phyloP scores from a whole-genome alignment of 2,329 filamentous ascomycete species.

The Colletotrichum sidae region DNA sequence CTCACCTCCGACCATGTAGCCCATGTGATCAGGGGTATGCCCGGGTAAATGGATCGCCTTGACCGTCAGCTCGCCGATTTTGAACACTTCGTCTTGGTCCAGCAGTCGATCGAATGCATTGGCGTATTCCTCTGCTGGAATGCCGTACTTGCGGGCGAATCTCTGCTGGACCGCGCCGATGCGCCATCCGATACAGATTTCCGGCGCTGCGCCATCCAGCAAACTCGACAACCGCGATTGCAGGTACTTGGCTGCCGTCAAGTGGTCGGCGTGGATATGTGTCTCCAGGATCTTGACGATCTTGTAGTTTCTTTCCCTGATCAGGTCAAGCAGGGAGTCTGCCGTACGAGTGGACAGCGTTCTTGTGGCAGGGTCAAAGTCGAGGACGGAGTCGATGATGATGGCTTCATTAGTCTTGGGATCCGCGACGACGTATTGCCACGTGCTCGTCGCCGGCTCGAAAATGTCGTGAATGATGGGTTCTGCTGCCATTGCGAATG shows the following conservation, averaged over 20 bases:
- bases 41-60: constrained; percentile 58
- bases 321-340: constrained; percentile 57
- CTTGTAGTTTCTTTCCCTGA: constrained; percentile 56
- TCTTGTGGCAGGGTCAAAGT: constrained; percentile 56
- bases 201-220: constrained; percentile 11
- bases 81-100: constrained; percentile 56
- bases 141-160: constrained; percentile 54
- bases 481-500: constrained; percentile 35
- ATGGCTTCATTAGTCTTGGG: constrained; percentile 55
- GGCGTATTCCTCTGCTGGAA: constrained; percentile 49
- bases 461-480: constrained; percentile 50
- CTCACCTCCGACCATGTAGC: constrained; percentile 55
- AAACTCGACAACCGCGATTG: constrained; percentile 52
- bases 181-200: constrained; percentile 57
- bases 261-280: constrained; percentile 66
- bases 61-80: constrained; percentile 52
- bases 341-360: constrained; percentile 60
- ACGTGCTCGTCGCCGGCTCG: constrained; percentile 55
- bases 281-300: constrained; percentile 66
- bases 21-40: constrained; percentile 62
- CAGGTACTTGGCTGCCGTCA: constrained; percentile 66
- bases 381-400: constrained; percentile 69
- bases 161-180: constrained; percentile 55
- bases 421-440: constrained; percentile 67
- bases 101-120: constrained; percentile 57